Base-by-base conservation (phyloP, 2,329 filamentous ascomycete genomes). In the Penicillium sp. region DNA sequence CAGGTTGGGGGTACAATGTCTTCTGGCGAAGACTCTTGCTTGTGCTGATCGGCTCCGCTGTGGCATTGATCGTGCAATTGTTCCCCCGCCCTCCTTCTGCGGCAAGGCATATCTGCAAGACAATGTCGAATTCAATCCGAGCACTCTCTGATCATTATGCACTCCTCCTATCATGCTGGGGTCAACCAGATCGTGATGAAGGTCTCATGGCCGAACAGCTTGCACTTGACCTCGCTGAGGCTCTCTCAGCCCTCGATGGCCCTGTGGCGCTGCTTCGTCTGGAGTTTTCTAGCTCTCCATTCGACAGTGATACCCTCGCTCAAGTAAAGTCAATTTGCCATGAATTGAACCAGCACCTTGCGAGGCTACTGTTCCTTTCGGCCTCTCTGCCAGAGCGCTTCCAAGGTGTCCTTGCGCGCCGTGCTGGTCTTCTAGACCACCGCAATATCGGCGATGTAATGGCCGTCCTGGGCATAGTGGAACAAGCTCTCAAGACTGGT, bases 71-170 rank as follows among this genome's bases (percentile, higher is more conserved):
- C 6, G 79, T 84, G 0, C 81, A 84, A 58, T 59, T 84, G 0
- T 79, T 84, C 54, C 82, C 82, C 0, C 74, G 73, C 0, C 82
- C 82, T 0, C 82, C 82, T 0, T 84, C 82, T 0, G 81, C 81
- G 0, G 79, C 81, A 0, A 73, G 71, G 0, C 80, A 83, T 58
- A 73, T 82, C 42, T 76, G 78, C 65, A 81, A 80, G 42, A 78
- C 80, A 0, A 76, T 85, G 0, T 81, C 83, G 0, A 78, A 80
- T 44, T 71, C 75, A 0, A 69, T 84, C 1, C 76, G 79, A 10
- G 75, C 76, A 0, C 62, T 84, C 0, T 80, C 79, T 0, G 80
- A 83, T 60, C 82, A 84, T 64, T 84, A 85, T 58, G 82, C 83
- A 0, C 73, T 84, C 0, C 65, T 84, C 0, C 65, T 84, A 0